Conservation (phyloP, 345 rosid species). For the Moricandia arvensis region DNA sequence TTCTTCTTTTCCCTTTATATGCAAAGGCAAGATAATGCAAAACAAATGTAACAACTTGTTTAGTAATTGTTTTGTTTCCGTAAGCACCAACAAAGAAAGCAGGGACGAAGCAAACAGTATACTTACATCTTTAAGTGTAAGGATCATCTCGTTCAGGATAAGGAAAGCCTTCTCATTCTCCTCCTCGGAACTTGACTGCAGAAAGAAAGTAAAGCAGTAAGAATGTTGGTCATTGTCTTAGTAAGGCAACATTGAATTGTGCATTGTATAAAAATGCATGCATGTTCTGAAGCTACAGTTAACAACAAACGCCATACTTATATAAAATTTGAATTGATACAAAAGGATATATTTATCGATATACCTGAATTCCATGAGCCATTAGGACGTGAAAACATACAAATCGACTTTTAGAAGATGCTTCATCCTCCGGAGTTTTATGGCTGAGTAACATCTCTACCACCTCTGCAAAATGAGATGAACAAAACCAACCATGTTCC, state of each 20-base stretch:
- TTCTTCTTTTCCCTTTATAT: conserved; percentile 70
- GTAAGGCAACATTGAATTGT: neutral
- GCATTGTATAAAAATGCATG: neutral
- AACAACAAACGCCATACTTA: neutral
- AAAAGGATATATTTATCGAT: neutral
- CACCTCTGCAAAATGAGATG: conserved; percentile 63
- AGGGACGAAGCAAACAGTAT: conserved; percentile 3
- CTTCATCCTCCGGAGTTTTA: conserved; percentile 46
- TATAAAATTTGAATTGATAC: conserved; percentile 9
- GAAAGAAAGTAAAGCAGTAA: conserved; percentile 20
- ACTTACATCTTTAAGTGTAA: conserved; percentile 82
- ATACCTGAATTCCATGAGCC: conserved; percentile 72
- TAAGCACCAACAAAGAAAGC: conserved; percentile 7
- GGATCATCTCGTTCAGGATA: conserved; percentile 84
- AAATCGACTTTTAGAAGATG: conserved; percentile 65
- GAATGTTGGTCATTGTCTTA: conserved; percentile 3
- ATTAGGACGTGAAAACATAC: conserved; percentile 65
- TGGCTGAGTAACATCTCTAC: conserved; percentile 63
- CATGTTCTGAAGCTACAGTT: neutral
- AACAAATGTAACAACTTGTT: neutral
- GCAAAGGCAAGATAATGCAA: conserved; percentile 3
- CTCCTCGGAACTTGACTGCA: conserved; percentile 66
- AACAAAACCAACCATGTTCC: conserved; percentile 78
- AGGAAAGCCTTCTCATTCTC: conserved; percentile 77
- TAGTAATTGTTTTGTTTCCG: neutral